Base-by-base conservation (phyloP, 345 rosid genomes). In the Syzygium jambos region DNA sequence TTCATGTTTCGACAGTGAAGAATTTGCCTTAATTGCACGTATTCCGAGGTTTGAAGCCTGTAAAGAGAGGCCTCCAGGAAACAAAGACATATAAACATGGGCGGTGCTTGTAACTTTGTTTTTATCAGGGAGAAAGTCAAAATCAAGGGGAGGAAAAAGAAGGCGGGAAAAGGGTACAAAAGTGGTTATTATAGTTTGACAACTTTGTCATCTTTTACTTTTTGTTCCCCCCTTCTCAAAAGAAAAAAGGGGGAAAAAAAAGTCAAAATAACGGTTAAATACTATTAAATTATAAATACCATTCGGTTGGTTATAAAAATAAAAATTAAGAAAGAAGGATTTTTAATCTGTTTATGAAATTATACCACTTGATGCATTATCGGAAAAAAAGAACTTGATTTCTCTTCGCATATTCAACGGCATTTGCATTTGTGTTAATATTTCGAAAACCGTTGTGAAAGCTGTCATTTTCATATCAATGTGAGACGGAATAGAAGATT, bases 131-230 rank as follows among this genome's bases (percentile, higher is more conserved):
- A 38, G 49, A 78, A 86, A 89, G 91, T 88, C 86, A 86, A 88
- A 87, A 88, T 85, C 30, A 41, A 43, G 38, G 38, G 21, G 30
- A 61, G 84, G 84, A 85, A 11, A 85, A 46, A 78, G 52, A 88
- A 85, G 68, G 90, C 85, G 87, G 89, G 89, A 92, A 86, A 27
- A 46, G n/a, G 83, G 34, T 21, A 57, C 90, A 90, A 92, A 91
- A 88, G 90, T 68, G 56, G 87, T 77, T 85, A 89, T 89, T 83
- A 52, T 88, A 84, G 88, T 88, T 82, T 88, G 91, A 91, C 90
- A 87, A 85, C 80, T 85, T 87, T 68, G 85, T 84, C 89, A 34
- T 54, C 61, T 88, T 88, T 90, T 46, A 55, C 92, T 52, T 63
- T 88, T 73, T 89, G 89, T 92, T 90, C 78, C 82, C 89, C 78